phyloP scores from a whole-genome alignment of 306 rosid genomes.

The Oxytropis ochrocephala region DNA sequence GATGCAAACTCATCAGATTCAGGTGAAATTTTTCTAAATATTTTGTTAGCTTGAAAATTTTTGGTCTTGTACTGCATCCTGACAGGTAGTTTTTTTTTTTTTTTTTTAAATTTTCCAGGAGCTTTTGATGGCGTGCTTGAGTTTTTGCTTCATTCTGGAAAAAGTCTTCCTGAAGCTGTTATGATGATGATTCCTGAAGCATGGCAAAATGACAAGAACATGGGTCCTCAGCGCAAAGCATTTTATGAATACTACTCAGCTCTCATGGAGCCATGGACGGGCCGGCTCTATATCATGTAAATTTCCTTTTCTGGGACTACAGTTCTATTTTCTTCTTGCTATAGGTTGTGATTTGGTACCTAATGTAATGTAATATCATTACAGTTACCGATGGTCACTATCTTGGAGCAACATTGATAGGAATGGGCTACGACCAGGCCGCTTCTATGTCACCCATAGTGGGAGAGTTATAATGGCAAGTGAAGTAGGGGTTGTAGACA shows the following conservation, averaged over 20 bases:
- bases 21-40: slow-evolving; percentile 36
- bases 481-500: slow-evolving; percentile 97
- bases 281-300: slow-evolving; percentile 96
- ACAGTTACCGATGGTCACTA: slow-evolving; percentile 97
- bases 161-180: slow-evolving; percentile 96
- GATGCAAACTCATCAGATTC: slow-evolving; percentile 93
- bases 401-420: slow-evolving; percentile 97
- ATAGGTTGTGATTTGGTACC: background rate
- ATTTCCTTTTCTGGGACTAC: slow-evolving; percentile 11
- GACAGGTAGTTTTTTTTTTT: background rate
- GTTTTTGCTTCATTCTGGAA: slow-evolving; percentile 83
- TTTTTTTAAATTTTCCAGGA: slow-evolving; percentile 41
- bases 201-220: slow-evolving; percentile 98
- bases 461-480: slow-evolving; percentile 98
- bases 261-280: slow-evolving; percentile 99
- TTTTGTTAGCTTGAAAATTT: background rate
- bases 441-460: slow-evolving; percentile 91
- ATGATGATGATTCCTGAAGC: slow-evolving; percentile 99
- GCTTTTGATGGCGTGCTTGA: slow-evolving; percentile 98
- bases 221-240: slow-evolving; percentile 74
- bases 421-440: slow-evolving; percentile 95
- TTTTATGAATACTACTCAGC: slow-evolving; percentile 89
- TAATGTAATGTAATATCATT: slow-evolving; percentile 10
- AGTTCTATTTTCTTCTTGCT: background rate
- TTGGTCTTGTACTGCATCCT: background rate